A percentile compares a stretch with the other conserved stretches of the same genome.
Conservation (phyloP, 2,329 filamentous ascomycete genomes). For the Piedraia hortae region DNA sequence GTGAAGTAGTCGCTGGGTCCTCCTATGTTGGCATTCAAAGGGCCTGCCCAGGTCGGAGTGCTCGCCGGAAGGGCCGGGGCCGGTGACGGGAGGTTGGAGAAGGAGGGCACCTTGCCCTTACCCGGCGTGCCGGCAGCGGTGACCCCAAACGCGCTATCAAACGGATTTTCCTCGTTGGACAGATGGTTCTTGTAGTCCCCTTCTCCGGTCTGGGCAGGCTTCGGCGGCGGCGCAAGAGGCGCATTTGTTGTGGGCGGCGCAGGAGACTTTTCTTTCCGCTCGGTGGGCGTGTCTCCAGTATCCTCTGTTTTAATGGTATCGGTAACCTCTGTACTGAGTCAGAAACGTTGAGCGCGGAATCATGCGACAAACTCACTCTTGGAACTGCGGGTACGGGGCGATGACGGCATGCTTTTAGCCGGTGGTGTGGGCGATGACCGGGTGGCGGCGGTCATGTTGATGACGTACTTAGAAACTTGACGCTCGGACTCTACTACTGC, state of each 20-base stretch:
- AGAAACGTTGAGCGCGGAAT: too few relatives aligned
- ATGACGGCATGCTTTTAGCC: constrained; percentile 8
- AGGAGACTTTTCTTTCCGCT: too few relatives aligned
- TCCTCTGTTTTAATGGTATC: too few relatives aligned
- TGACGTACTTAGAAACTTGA: too few relatives aligned
- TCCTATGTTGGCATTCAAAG: constrained; percentile 86
- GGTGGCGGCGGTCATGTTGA: too few relatives aligned
- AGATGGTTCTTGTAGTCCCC: constrained; percentile 20
- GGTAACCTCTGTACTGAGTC: too few relatives aligned
- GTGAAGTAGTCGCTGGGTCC: constrained; percentile 71
- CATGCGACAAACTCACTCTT: too few relatives aligned
- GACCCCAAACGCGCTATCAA: constrained; percentile 76
- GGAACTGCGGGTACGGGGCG: constrained; percentile 7
- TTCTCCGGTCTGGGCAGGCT: constrained; percentile 18
- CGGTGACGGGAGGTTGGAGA: constrained; percentile 74
- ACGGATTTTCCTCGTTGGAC: constrained; percentile 75
- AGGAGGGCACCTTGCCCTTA: constrained; percentile 53
- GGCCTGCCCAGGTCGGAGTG: constrained; percentile 69
- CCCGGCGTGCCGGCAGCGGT: constrained; percentile 57
- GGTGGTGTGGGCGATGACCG: too few relatives aligned
- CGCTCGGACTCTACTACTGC: too few relatives aligned
- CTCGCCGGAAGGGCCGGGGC: constrained; percentile 50
- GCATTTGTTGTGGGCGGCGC: constrained; percentile 16
- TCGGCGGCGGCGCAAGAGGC: constrained; percentile 25
- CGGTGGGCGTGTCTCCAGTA: too few relatives aligned